These are phyloP conservation scores for Leptographium wingfieldii DNA, from an alignment of 2,329 filamentous ascomycete species.

Conservation along the genomic window DNA sequence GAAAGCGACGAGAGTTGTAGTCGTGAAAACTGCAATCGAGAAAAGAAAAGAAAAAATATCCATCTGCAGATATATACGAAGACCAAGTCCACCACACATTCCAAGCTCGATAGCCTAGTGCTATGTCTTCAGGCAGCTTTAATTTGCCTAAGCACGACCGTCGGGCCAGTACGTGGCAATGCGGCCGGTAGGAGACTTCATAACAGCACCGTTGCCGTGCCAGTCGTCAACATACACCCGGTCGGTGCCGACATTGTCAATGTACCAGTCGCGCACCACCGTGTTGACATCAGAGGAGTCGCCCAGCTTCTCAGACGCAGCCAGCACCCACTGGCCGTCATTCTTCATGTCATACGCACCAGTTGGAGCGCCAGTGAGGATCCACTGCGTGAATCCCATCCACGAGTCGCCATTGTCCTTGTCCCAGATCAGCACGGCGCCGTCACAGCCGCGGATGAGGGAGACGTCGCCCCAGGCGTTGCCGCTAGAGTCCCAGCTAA, in stretches of 20 bases:
- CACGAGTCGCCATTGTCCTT: slow-evolving; percentile 4
- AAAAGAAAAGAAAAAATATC: too few species aligned
- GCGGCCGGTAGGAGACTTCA: slow-evolving; percentile 2
- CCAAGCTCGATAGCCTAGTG: too few species aligned
- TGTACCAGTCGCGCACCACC: slow-evolving; percentile 5
- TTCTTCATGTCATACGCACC: slow-evolving; percentile 5
- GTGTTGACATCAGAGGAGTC: slow-evolving; percentile 3
- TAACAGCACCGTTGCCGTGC: slow-evolving; percentile 4
- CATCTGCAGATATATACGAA: too few species aligned
- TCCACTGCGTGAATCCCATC: slow-evolving; percentile 6
- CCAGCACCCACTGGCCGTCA: slow-evolving; percentile 6
- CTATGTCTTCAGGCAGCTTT: too few species aligned
- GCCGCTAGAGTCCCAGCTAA: slow-evolving; percentile 4
- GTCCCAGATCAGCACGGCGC: slow-evolving; percentile 6
- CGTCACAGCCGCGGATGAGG: slow-evolving; percentile 8
- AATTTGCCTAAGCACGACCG: not conserved
- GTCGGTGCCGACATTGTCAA: slow-evolving; percentile 1
- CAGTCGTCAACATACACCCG: slow-evolving; percentile 6
- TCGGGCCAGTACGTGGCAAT: slow-evolving; percentile 6
- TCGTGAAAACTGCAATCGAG: too few species aligned
- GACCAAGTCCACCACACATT: too few species aligned
- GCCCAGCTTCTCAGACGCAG: slow-evolving; percentile 3
- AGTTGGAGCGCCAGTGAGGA: slow-evolving; percentile 4
- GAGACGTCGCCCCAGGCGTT: slow-evolving; percentile 6
- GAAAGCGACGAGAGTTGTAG: too few species aligned